Conservation (phyloP, 352 stramenopile species). For the Pseudoperonospora humuli region DNA sequence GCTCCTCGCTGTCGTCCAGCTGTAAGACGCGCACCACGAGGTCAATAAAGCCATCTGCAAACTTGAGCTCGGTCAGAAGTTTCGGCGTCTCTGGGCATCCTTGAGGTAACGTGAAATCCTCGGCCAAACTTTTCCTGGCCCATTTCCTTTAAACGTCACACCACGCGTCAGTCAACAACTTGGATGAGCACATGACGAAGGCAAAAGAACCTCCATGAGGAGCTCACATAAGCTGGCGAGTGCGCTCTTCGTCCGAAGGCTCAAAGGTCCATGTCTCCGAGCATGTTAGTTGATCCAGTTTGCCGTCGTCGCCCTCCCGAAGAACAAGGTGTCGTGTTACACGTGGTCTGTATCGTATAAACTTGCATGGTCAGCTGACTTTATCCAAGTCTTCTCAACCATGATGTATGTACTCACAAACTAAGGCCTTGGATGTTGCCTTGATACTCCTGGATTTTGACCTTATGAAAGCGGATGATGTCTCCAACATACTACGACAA, state of each 20-base stretch:
- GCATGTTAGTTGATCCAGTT: slow-evolving; percentile 38
- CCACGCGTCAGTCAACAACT: not conserved
- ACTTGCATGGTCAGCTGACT: not conserved
- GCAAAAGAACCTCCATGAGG: not conserved
- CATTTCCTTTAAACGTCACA: slow-evolving; percentile 32
- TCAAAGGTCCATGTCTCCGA: slow-evolving; percentile 61
- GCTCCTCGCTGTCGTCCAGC: slow-evolving; percentile 24
- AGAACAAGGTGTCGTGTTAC: slow-evolving; percentile 56
- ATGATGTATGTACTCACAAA: slow-evolving; percentile 23
- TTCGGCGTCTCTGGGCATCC: slow-evolving; percentile 36
- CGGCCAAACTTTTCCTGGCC: slow-evolving; percentile 26
- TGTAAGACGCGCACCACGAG: slow-evolving; percentile 52
- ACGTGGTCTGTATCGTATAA: slow-evolving; percentile 15
- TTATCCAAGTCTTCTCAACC: no score
- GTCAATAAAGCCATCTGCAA: slow-evolving; percentile 44
- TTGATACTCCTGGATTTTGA: slow-evolving; percentile 58
- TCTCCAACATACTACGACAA: slow-evolving; percentile 53
- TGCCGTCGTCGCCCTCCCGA: slow-evolving; percentile 20
- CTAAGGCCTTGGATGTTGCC: slow-evolving; percentile 48
- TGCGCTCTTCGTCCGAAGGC: slow-evolving; percentile 37
- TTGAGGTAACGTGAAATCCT: slow-evolving; percentile 43
- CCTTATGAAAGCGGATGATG: slow-evolving; percentile 71
- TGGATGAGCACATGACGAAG: not conserved
- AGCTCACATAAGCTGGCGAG: slow-evolving; percentile 33
- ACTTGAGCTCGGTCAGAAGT: slow-evolving; percentile 35